Evolutionary conservation across 208 protist genomes (phyloP).

Genomic region (Porcisia deanei): DNA sequence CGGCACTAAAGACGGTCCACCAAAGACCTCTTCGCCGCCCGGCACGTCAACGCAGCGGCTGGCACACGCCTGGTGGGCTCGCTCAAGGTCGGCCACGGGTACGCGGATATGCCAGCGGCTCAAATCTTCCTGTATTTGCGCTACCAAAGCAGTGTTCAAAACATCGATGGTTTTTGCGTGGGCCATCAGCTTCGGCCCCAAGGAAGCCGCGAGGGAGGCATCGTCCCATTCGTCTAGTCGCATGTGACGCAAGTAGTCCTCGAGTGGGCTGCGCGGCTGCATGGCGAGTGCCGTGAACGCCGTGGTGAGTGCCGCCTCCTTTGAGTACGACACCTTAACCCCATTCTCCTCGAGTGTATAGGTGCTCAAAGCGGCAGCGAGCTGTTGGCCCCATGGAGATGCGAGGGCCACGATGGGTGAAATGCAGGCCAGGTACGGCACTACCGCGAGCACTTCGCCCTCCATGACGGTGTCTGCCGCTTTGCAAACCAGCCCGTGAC

Average conservation of each 20-base stretch:
- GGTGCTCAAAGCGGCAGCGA: slow-evolving; percentile 34
- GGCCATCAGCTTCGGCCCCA: slow-evolving; percentile 22
- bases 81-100: slow-evolving; percentile 30
- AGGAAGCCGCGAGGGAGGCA: slow-evolving; percentile 7
- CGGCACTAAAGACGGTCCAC: slow-evolving; percentile 74
- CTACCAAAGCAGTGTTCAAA: slow-evolving; percentile 32
- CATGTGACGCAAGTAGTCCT: slow-evolving; percentile 56
- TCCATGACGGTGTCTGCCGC: slow-evolving; percentile 26
- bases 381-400: slow-evolving; percentile 48
- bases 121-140: slow-evolving; percentile 25
- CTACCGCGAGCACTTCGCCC: slow-evolving; percentile 45
- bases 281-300: slow-evolving; percentile 63
- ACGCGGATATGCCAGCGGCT: slow-evolving; percentile 22
- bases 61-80: slow-evolving; percentile 56
- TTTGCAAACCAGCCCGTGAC: slow-evolving; percentile 50
- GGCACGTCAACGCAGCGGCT: slow-evolving; percentile 78
- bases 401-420: slow-evolving; percentile 55
- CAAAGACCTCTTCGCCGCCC: slow-evolving; percentile 54
- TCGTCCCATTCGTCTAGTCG: slow-evolving; percentile 16
- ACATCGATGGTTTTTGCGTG: slow-evolving; percentile 35
- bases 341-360: slow-evolving; percentile 35
- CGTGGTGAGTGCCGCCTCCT: slow-evolving; percentile 53
- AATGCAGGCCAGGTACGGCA: slow-evolving; percentile 54
- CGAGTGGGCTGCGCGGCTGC: slow-evolving; percentile 33
- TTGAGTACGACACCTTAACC: slow-evolving; percentile 50